Conservation (phyloP, 1,284 basidiomycete genomes). For the Mycosarcoma maydis region DNA sequence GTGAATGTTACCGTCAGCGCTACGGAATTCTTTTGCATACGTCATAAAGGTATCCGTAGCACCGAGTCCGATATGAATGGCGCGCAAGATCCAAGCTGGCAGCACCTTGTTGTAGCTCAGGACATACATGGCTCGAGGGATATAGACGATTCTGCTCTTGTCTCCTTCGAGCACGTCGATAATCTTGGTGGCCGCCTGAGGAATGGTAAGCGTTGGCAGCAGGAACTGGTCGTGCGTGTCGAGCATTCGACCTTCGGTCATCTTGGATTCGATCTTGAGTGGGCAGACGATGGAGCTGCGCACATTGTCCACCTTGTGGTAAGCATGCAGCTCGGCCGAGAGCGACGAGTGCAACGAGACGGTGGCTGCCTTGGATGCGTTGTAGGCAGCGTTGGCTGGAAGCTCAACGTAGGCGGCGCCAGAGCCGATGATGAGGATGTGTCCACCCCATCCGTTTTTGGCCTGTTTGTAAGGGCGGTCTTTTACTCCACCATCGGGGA, state of each 20-base stretch:
- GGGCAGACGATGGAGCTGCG: constrained; percentile 51
- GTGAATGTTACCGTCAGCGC: constrained; percentile 21
- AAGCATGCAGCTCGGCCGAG: constrained; percentile 42
- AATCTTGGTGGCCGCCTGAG: constrained; percentile 45
- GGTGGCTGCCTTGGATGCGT: constrained; percentile 51
- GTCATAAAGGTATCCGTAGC: constrained; percentile 36
- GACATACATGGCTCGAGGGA: constrained; percentile 37
- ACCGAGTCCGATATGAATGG: constrained; percentile 9
- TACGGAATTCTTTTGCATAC: constrained; percentile 35
- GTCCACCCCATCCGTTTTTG: constrained; percentile 51
- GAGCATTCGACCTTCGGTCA: constrained; percentile 54
- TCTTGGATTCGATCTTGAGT: constrained; percentile 52
- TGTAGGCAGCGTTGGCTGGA: constrained; percentile 49
- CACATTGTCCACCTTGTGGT: constrained; percentile 51
- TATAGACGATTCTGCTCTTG: constrained; percentile 38
- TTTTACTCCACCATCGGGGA: constrained; percentile 43
- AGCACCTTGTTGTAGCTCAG: constrained; percentile 35
- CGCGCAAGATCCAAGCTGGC: constrained; percentile 30
- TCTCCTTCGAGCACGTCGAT: constrained; percentile 46
- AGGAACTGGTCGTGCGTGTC: constrained; percentile 49
- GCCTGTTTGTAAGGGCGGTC: constrained; percentile 39
- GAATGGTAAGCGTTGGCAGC: constrained; percentile 50
- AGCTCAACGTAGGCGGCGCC: constrained; percentile 51
- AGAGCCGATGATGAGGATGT: constrained; percentile 52
- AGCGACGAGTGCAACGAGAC: constrained; percentile 46